Evolutionary conservation across 2,329 filamentous ascomycete genomes (phyloP).

Genomic region (Colletotrichum tropicale): DNA sequence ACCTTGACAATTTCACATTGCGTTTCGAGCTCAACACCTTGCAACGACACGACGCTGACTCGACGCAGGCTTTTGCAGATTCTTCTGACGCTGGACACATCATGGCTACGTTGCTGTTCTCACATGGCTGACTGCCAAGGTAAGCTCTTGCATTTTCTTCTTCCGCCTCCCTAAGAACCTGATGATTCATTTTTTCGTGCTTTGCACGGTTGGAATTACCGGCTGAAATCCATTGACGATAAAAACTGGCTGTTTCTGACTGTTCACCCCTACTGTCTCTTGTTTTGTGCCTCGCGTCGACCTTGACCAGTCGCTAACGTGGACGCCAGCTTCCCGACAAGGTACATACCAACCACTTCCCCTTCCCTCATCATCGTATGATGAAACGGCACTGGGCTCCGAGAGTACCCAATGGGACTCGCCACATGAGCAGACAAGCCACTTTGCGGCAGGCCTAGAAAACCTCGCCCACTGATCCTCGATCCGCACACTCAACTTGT

Average conservation of each 20-base stretch:
- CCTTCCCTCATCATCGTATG: conserved; percentile 48
- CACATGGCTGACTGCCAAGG: conserved; percentile 1
- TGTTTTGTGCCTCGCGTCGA: not conserved
- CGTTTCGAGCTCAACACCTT: not conserved
- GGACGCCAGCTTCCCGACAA: conserved; percentile 23
- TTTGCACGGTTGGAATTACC: conserved; percentile 92
- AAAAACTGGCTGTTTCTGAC: conserved; percentile 90
- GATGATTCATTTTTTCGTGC: conserved; percentile 71
- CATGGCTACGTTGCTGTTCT: not conserved
- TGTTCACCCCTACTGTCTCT: conserved; percentile 26
- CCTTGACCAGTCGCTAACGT: conserved; percentile 34
- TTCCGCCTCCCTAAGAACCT: conserved; percentile 24
- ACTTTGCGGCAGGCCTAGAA: conserved; percentile 98
- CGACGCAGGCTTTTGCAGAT: not conserved
- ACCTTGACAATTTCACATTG: conserved; percentile 22
- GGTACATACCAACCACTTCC: conserved; percentile 24
- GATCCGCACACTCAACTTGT: conserved; percentile 8
- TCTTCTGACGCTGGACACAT: not conserved
- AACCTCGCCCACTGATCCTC: conserved; percentile 95
- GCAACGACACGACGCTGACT: not conserved
- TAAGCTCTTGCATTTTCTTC: not conserved
- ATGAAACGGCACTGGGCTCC: conserved; percentile 99
- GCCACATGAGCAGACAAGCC: conserved; percentile 81
- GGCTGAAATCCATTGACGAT: conserved; percentile 84
- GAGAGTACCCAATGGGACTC: conserved; percentile 57